phyloP scores from a whole-genome alignment of 2,329 filamentous ascomycete genomes.

The Aspergillus pseudoterreus region DNA sequence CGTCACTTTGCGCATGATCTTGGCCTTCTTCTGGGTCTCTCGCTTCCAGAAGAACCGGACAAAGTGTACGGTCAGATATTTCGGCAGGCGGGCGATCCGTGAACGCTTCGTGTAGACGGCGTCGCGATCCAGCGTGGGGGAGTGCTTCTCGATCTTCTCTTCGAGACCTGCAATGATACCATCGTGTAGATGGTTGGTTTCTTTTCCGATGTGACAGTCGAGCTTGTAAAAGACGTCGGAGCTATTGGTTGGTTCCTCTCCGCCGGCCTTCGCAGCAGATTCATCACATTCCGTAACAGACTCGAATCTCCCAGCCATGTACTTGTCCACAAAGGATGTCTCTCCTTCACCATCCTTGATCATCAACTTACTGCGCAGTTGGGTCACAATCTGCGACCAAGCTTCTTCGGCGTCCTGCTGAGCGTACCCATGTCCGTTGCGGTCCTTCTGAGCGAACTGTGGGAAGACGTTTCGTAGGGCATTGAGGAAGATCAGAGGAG shows the following conservation, averaged over 20 bases:
- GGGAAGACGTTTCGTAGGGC: constrained; percentile 76
- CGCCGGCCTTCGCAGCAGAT: constrained; percentile 66
- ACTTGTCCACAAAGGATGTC: constrained; percentile 80
- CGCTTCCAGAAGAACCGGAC: constrained; percentile 98
- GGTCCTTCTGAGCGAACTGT: constrained; percentile 87
- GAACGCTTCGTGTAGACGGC: constrained; percentile 85
- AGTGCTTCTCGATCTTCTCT: constrained; percentile 89
- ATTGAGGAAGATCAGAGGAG: constrained; percentile 76
- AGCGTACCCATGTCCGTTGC: constrained; percentile 79
- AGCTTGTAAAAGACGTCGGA: constrained; percentile 84
- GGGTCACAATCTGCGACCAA: constrained; percentile 90
- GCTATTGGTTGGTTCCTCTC: constrained; percentile 64
- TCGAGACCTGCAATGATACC: constrained; percentile 77
- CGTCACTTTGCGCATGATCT: constrained; percentile 98
- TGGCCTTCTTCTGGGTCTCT: constrained; percentile 95
- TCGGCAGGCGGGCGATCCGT: constrained; percentile 84
- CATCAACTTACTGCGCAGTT: constrained; percentile 74
- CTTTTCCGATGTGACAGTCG: constrained; percentile 87
- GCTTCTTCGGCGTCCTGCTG: constrained; percentile 98
- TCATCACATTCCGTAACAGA: constrained; percentile 82
- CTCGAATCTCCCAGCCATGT: constrained; percentile 78
- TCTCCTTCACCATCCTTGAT: constrained; percentile 52
- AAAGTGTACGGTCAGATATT: constrained; percentile 95
- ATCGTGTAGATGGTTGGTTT: constrained; percentile 86
- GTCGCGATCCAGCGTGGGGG: constrained; percentile 70